A percentile compares a stretch with the other conserved stretches of the same genome.
These are phyloP conservation scores for Hypoxylon sp. DNA, from an alignment of 2,329 filamentous ascomycete species.

Conservation along the genomic window DNA sequence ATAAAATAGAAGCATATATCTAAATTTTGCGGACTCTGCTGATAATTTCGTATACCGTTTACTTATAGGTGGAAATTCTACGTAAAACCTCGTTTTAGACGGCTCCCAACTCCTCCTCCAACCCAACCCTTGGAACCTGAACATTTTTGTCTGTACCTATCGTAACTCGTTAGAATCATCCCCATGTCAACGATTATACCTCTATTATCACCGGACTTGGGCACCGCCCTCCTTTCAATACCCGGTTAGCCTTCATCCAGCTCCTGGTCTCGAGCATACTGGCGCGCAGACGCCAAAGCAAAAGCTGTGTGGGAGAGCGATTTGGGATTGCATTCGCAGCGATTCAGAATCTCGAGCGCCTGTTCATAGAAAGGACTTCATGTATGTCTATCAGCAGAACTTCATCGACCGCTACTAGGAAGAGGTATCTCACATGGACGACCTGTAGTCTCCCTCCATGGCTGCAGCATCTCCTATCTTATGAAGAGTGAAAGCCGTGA, in stretches of 20 bases:
- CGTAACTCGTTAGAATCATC: not conserved
- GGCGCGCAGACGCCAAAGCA: not conserved
- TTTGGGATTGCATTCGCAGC: constrained; percentile 16
- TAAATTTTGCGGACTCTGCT: too few species aligned
- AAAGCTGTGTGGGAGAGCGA: constrained; percentile 10
- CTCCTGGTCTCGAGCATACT: not conserved
- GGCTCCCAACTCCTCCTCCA: too few species aligned
- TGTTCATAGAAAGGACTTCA: constrained; percentile 13
- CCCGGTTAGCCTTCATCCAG: not conserved
- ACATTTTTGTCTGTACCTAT: constrained; percentile 3
- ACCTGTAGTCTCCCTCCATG: not conserved
- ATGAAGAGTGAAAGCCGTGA: constrained; percentile 14
- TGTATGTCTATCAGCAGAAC: not conserved
- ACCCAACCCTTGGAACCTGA: too few species aligned
- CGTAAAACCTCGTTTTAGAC: too few species aligned
- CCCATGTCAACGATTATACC: not conserved
- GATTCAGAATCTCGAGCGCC: constrained; percentile 5
- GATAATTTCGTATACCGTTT: too few species aligned
- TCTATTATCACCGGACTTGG: not conserved
- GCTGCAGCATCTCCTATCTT: constrained; percentile 6
- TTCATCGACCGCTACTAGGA: not conserved
- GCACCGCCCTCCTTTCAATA: not conserved
- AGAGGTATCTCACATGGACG: constrained; percentile 3
- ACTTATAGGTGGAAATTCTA: too few species aligned
- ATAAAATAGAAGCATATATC: too few species aligned